A percentile compares a stretch with the other conserved stretches of the same genome.
Conservation (phyloP, 306 rosid genomes). For the Pterocarpus santalinus region DNA sequence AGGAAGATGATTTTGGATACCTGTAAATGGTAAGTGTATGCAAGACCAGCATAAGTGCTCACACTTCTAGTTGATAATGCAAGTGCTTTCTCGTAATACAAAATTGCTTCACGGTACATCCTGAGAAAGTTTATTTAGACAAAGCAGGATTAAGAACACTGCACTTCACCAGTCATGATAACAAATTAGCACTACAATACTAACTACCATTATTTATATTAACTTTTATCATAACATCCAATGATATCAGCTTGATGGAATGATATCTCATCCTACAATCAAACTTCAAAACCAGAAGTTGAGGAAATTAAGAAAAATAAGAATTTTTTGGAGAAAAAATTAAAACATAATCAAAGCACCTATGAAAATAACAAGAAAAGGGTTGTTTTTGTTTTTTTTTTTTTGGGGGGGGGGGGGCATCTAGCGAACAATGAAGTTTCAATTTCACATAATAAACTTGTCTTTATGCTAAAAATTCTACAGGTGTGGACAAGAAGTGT, state of each 20-base stretch:
- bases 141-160: constrained; percentile 42
- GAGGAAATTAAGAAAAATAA: constrained; percentile 31
- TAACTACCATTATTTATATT: constrained; percentile 12
- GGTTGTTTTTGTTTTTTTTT: too few relatives aligned
- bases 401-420: neutral
- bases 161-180: constrained; percentile 7
- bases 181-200: constrained; percentile 20
- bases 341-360: constrained; percentile 6
- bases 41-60: constrained; percentile 98
- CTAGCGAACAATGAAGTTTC: constrained; percentile 26
- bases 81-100: constrained; percentile 91
- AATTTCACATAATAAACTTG: neutral
- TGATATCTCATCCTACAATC: constrained; percentile 12
- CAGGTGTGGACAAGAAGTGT: constrained; percentile 4
- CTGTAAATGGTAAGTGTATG: constrained; percentile 94
- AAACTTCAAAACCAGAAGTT: neutral
- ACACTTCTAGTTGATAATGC: constrained; percentile 81
- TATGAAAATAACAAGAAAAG: constrained; percentile 21
- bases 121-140: constrained; percentile 54
- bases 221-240: neutral
- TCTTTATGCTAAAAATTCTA: constrained; percentile 6
- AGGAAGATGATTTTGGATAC: constrained; percentile 47
- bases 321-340: constrained; percentile 13
- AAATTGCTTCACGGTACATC: constrained; percentile 81
- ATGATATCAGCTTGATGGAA: constrained; percentile 15